Evolutionary conservation across 2,329 filamentous ascomycete species (phyloP).

Genomic region (Orbilia blumenaviensis): DNA sequence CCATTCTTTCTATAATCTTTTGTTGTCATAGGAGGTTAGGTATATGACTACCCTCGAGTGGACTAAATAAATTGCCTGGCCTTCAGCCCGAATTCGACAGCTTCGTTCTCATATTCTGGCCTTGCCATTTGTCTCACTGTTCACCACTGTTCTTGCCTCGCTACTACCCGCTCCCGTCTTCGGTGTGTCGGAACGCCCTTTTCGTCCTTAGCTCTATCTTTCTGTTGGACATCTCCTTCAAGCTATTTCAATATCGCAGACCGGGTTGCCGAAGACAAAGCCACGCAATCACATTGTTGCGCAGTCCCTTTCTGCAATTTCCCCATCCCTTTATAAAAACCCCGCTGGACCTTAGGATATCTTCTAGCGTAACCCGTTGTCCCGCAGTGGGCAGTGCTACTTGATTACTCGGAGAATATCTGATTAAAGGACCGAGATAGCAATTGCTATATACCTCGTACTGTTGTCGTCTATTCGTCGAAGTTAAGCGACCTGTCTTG

Average conservation of each 20-base stretch:
- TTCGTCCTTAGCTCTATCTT: slow-evolving; percentile 26
- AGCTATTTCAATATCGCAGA: slow-evolving; percentile 7
- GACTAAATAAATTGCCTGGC: slow-evolving; percentile 52
- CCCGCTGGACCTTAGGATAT: background rate
- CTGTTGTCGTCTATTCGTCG: slow-evolving; percentile 45
- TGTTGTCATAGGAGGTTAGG: slow-evolving; percentile 2
- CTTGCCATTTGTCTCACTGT: slow-evolving; percentile 52
- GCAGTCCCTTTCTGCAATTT: slow-evolving; percentile 21
- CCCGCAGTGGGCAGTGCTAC: slow-evolving; percentile 29
- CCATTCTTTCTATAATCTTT: slow-evolving; percentile 22
- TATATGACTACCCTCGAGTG: slow-evolving; percentile 36
- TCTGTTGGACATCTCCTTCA: slow-evolving; percentile 1
- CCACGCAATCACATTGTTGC: slow-evolving; percentile 36
- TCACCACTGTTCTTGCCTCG: slow-evolving; percentile 34
- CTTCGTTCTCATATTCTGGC: slow-evolving; percentile 41
- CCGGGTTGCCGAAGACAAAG: slow-evolving; percentile 21
- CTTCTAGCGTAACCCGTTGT: background rate
- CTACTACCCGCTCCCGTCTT: slow-evolving; percentile 47
- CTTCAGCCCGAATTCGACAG: slow-evolving; percentile 41
- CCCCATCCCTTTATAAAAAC: background rate
- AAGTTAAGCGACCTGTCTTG: slow-evolving; percentile 46
- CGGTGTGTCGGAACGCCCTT: slow-evolving; percentile 35
- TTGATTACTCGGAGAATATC: slow-evolving; percentile 14
- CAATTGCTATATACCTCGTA: slow-evolving; percentile 21
- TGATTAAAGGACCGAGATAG: slow-evolving; percentile 11